Percentiles rank a stretch among this genome's conserved stretches.
Evolutionary conservation across 169 alveolate species (phyloP).

Genomic region (Plasmodium vivax): DNA sequence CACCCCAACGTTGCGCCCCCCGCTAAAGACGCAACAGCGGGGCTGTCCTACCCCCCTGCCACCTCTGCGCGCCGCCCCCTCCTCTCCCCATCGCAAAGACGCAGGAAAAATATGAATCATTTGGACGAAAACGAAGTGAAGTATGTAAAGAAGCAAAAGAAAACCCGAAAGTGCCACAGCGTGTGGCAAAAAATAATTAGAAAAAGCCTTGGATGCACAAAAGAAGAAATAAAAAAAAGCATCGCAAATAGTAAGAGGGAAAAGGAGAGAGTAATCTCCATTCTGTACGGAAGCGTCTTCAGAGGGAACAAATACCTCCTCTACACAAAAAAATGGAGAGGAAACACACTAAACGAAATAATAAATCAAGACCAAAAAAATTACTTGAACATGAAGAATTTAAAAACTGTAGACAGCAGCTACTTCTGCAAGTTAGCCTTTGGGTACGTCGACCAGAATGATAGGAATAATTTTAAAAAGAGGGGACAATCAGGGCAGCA

Average conservation of each 20-base stretch:
- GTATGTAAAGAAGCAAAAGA: background rate
- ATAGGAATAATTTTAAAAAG: background rate
- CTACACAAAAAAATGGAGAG: constrained; percentile 68
- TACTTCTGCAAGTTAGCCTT: constrained; percentile 51
- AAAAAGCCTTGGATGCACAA: constrained; percentile 41
- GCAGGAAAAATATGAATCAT: background rate
- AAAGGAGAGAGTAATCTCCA: constrained; percentile 48
- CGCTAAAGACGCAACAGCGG: background rate
- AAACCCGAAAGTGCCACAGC: constrained; percentile 29
- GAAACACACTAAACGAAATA: constrained; percentile 62
- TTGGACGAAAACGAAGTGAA: background rate
- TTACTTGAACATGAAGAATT: constrained; percentile 15
- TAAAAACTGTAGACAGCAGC: constrained; percentile 32
- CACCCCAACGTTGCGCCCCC: background rate
- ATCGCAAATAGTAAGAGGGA: constrained; percentile 41
- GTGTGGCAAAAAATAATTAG: constrained; percentile 50
- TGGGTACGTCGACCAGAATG: constrained; percentile 30
- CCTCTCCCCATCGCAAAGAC: background rate
- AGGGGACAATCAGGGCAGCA: background rate
- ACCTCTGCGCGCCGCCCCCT: background rate
- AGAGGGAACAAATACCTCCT: constrained; percentile 36
- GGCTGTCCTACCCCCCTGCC: background rate
- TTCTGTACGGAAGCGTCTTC: constrained; percentile 62
- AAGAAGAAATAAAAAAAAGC: constrained; percentile 38
- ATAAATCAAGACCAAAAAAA: constrained; percentile 57